Conservation (phyloP, 2,329 filamentous ascomycete species). For the Microdochium bolleyi region DNA sequence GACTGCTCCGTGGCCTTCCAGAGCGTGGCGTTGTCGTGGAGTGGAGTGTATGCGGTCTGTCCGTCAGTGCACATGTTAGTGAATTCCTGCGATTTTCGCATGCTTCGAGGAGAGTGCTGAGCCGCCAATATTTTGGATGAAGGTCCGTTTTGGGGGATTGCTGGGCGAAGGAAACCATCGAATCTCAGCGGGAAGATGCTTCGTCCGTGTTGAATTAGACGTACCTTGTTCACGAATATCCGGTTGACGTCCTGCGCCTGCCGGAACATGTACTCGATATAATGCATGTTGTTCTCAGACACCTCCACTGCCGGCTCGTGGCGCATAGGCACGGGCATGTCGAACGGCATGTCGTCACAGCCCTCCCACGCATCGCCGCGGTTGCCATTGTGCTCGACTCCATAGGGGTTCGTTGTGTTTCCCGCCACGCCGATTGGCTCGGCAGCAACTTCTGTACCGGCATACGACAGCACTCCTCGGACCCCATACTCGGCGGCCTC, state of each 20-base stretch:
- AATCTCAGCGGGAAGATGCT: neutral
- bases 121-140: no score
- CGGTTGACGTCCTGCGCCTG: slow-evolving; percentile 25
- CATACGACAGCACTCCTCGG: slow-evolving; percentile 21
- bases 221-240: slow-evolving; percentile 26
- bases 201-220: neutral
- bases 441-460: slow-evolving; percentile 5
- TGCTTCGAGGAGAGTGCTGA: no score
- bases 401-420: slow-evolving; percentile 20
- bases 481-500: slow-evolving; percentile 16
- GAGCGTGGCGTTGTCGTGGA: slow-evolving; percentile 21
- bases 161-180: no score
- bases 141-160: no score
- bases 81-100: no score
- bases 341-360: slow-evolving; percentile 26
- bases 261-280: slow-evolving; percentile 24
- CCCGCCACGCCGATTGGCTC: slow-evolving; percentile 13
- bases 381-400: slow-evolving; percentile 17
- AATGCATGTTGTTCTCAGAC: slow-evolving; percentile 19
- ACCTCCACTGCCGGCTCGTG: slow-evolving; percentile 17
- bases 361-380: slow-evolving; percentile 21
- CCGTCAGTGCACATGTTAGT: no score
- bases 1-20: slow-evolving; percentile 22
- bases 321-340: slow-evolving; percentile 21
- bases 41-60: slow-evolving; percentile 23